phyloP scores from a whole-genome alignment of 805 yeast genomes.

The Hanseniaspora lindneri region DNA sequence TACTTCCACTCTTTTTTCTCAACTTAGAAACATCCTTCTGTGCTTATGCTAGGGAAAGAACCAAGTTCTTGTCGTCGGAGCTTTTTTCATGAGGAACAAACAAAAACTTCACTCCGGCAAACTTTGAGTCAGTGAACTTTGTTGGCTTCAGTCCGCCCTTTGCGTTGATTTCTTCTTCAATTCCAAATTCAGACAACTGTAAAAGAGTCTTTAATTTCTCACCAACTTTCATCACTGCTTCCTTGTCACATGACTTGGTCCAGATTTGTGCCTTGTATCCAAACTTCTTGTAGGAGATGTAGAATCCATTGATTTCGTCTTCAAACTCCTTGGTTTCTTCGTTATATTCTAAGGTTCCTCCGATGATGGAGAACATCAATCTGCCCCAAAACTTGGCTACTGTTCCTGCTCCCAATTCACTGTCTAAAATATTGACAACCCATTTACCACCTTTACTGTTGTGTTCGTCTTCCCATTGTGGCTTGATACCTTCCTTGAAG shows the following conservation, averaged over 20 bases:
- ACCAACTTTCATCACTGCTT: slow-evolving; percentile 64
- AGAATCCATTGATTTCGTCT: slow-evolving; percentile 87
- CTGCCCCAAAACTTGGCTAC: slow-evolving; percentile 51
- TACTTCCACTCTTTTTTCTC: too few species aligned
- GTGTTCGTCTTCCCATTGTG: slow-evolving; percentile 94
- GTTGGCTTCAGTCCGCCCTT: slow-evolving; percentile 4
- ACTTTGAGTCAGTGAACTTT: slow-evolving; percentile 37
- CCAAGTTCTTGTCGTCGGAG: neutral
- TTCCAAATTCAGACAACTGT: slow-evolving; percentile 36
- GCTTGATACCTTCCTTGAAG: slow-evolving; percentile 85
- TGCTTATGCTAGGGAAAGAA: neutral
- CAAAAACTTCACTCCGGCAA: neutral
- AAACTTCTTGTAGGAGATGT: slow-evolving; percentile 72
- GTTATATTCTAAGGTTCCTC: slow-evolving; percentile 57
- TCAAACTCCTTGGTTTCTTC: slow-evolving; percentile 51
- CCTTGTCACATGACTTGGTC: slow-evolving; percentile 68
- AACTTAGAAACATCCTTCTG: too few species aligned
- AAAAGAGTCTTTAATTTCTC: slow-evolving; percentile 73
- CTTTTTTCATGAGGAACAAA: slow-evolving; percentile 2
- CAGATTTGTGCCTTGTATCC: slow-evolving; percentile 81
- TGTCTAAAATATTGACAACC: slow-evolving; percentile 66
- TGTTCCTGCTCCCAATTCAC: slow-evolving; percentile 41
- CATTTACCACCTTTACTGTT: slow-evolving; percentile 92
- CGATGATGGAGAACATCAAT: slow-evolving; percentile 77
- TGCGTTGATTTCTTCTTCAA: slow-evolving; percentile 56